phyloP scores from a whole-genome alignment of 768 basidiomycete species.

The Sarcodon sp. region DNA sequence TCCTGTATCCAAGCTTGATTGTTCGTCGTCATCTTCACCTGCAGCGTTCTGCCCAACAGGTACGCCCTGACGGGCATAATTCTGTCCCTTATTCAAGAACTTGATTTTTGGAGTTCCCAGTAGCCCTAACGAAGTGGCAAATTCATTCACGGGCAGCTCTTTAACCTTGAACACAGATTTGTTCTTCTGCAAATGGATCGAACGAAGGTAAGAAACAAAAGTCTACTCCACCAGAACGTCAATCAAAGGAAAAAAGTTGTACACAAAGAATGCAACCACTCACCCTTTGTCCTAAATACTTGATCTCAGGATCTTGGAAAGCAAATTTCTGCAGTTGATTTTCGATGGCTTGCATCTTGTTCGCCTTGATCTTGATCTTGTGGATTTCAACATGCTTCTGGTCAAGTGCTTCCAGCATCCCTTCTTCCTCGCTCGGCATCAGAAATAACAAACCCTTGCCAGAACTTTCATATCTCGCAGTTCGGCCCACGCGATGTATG shows the following conservation, averaged over 20 bases:
- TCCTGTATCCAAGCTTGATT: conserved; percentile 10
- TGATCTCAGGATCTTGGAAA: conserved; percentile 94
- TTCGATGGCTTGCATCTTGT: conserved; percentile 75
- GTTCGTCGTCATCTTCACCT: conserved; percentile 8
- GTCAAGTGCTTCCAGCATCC: conserved; percentile 63
- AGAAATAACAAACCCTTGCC: conserved; percentile 80
- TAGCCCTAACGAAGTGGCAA: conserved; percentile 81
- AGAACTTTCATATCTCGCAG: conserved; percentile 84
- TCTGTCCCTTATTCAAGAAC: conserved; percentile 46
- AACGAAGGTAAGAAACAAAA: conserved; percentile 91
- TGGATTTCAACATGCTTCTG: conserved; percentile 61
- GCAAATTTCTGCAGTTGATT: conserved; percentile 87
- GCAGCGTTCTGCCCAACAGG: conserved; percentile 4
- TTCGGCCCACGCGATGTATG: conserved; percentile 92
- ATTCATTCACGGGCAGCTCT: conserved; percentile 71
- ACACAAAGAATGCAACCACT: conserved; percentile 14
- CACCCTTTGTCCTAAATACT: conserved; percentile 90
- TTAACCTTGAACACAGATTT: conserved; percentile 85
- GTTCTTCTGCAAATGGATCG: conserved; percentile 86
- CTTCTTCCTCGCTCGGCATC: conserved; percentile 85
- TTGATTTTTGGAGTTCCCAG: conserved; percentile 96
- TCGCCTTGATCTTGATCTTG: conserved; percentile 80
- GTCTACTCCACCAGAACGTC: conserved; percentile 35
- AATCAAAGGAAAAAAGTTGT: background rate
- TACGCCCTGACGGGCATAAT: too few species aligned